Base-by-base conservation (phyloP, 352 stramenopile genomes). In the Plasmopara viticola region DNA sequence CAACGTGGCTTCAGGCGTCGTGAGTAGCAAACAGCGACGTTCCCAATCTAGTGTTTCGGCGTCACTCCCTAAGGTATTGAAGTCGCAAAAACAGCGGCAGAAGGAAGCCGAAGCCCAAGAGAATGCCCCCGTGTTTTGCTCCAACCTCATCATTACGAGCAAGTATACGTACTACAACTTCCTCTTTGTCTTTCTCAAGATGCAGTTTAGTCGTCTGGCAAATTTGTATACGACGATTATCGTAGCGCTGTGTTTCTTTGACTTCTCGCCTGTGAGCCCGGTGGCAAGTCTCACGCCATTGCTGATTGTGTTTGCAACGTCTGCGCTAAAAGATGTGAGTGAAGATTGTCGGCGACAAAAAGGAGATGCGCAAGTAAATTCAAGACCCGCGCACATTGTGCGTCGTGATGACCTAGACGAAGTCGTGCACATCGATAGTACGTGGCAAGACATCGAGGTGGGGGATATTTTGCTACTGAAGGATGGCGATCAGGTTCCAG, bases 151-250 rank as follows among this genome's bases (percentile, higher is more conserved):
- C 30, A 56, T 72, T 33, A 93, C 84, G 50, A 94, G 82, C 76
- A 94, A 94, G 79, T 95, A 95, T 70, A 95, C 86, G 34, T 79
- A 81, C 57, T 94, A 89, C 77, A 95, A 94, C 68, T 95, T 95
- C 50, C 62, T 82, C 55, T 92, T 91, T 51, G 78, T 94, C 20
- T 94, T 94, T 29, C 62, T 95, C 40, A 90, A 91, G 68, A 90
- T 94, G 76, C 86, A 95, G 62, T 95, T 95, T 62, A 93, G 81
- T 53, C 81, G 86, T 43, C 67, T 95, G 13, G 86, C 86, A 14
- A 95, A 95, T 48, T 60, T 94, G 29, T 95, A 94, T 65, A 94
- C 85, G 50, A 92, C 81, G 9, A 92, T 95, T 34, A 78, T 95
- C 28, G 83, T 94, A 29, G 79, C 73, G 51, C 55, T 95, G n/a